Percentiles rank a stretch among this genome's conserved stretches.
Evolutionary conservation across 1,139 yeast species (phyloP).

Genomic region (Yamadazyma oceani): DNA sequence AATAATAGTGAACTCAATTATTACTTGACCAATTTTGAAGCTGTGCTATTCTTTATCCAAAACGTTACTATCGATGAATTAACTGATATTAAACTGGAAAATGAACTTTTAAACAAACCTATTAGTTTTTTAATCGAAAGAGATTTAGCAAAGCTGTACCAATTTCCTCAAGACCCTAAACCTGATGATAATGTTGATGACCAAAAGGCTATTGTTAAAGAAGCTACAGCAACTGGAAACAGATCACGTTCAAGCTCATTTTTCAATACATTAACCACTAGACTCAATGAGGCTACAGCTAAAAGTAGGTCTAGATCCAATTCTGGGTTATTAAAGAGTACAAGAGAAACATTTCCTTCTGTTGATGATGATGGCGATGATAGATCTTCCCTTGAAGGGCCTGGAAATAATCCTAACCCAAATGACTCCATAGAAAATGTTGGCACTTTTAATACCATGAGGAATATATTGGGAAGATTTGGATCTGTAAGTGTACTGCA

Average conservation of each 20-base stretch:
- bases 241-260: slow-evolving; percentile 43
- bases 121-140: slow-evolving; percentile 33
- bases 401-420: slow-evolving; percentile 11
- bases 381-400: slow-evolving; percentile 3
- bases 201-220: no score
- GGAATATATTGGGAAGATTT: slow-evolving; percentile 36
- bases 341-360: slow-evolving; percentile 31
- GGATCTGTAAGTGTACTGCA: slow-evolving; percentile 27
- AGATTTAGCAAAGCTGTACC: slow-evolving; percentile 29
- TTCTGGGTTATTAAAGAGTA: slow-evolving; percentile 23
- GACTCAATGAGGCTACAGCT: slow-evolving; percentile 25
- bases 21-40: slow-evolving; percentile 46
- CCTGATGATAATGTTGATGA: not conserved
- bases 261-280: slow-evolving; percentile 35
- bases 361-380: slow-evolving; percentile 18
- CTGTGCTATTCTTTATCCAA: slow-evolving; percentile 39
- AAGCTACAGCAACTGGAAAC: slow-evolving; percentile 4
- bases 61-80: slow-evolving; percentile 38
- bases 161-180: slow-evolving; percentile 22
- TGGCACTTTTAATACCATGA: slow-evolving; percentile 29
- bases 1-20: slow-evolving; percentile 42
- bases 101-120: slow-evolving; percentile 21
- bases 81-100: slow-evolving; percentile 14
- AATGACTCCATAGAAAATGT: slow-evolving; percentile 17
- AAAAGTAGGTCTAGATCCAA: slow-evolving; percentile 34